Evolutionary conservation across 108 stramenopile species (phyloP), one percentile per base, ranked within the genome.

Genomic region (Cylindrotheca closterium): DNA sequence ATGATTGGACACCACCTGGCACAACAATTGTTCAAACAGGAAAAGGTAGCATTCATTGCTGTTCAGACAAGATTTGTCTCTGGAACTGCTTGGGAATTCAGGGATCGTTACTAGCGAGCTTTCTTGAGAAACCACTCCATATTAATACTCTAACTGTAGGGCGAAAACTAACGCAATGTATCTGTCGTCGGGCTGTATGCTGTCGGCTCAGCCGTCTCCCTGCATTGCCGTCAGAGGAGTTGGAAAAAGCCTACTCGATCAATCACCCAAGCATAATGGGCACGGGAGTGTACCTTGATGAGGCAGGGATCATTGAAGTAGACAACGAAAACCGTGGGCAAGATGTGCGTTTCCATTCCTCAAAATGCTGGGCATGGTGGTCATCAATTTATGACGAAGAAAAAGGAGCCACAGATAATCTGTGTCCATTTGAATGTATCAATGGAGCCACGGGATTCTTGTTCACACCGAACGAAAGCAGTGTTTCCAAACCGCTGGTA

Each of bases 1-100:
- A 90, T 45, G 69, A 80, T 23, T 93, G 92, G 92, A 85, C 89
- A 55, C 92, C 92, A n/a, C 87, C 92, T 3, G 88, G 87, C 10
- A 87, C 85, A 8, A 78, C 92, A 7, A 87, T 83, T 23, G 71
- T 73, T 21, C 34, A 25, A 28, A 58, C 65, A 30, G 17, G 63
- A 46, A 65, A 73, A 37, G 71, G 71, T 53, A 58, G 55, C 2
- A 65, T 65, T 30, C 71, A 73, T 58, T 63, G 63, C 2, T 73
- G 71, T 42, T 88, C 87, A 1, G 92, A 93, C 65, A 93, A 93
- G 68, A 71, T 93, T 33, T 78, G 79, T 62, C 76, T 88, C 34
- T 93, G 89, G 89, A 93, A 93, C 52, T 84, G 62, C 55, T 63
- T 93, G 27, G 92, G 92, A 3, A 28, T 88, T 57, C 92, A 93